These are phyloP conservation scores for Kernera saxatilis DNA, from an alignment of 345 rosid species.

Conservation along the genomic window DNA sequence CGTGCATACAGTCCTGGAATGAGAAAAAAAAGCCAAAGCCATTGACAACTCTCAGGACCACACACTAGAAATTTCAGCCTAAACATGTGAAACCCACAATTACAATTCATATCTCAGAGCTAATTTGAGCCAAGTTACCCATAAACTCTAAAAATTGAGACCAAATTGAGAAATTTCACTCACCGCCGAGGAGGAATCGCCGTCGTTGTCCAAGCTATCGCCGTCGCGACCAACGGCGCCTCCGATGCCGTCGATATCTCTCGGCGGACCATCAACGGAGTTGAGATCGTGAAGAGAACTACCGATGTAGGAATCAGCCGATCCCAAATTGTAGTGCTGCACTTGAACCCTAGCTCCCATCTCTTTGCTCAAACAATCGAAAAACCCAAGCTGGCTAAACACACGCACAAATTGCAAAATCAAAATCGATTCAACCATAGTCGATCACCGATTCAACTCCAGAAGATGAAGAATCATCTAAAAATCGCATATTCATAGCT, in stretches of 20 bases:
- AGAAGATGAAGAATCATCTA: not conserved
- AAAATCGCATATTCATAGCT: not conserved
- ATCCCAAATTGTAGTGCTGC: slow-evolving; percentile 64
- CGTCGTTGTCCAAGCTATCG: slow-evolving; percentile 44
- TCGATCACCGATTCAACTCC: not conserved
- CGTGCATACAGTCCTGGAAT: slow-evolving; percentile 65
- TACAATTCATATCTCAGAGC: not conserved
- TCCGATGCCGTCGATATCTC: slow-evolving; percentile 38
- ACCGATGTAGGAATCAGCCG: slow-evolving; percentile 58
- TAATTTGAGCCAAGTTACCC: not conserved
- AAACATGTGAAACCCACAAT: not conserved
- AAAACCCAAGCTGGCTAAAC: not conserved
- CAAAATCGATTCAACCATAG: not conserved
- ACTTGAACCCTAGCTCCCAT: slow-evolving; percentile 83
- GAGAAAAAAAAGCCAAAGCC: not conserved
- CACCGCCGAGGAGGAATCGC: slow-evolving; percentile 52
- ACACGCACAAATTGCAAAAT: not conserved
- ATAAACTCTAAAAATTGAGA: not conserved
- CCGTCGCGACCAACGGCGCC: slow-evolving; percentile 31
- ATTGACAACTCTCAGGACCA: not conserved
- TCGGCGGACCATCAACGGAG: slow-evolving; percentile 54
- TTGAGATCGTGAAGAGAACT: slow-evolving; percentile 80
- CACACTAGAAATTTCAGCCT: not conserved
- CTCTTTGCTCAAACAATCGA: not conserved
- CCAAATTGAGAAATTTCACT: not conserved